Evolutionary conservation across 2,329 filamentous ascomycete genomes (phyloP).

Genomic region (Monilinia fructicola): DNA sequence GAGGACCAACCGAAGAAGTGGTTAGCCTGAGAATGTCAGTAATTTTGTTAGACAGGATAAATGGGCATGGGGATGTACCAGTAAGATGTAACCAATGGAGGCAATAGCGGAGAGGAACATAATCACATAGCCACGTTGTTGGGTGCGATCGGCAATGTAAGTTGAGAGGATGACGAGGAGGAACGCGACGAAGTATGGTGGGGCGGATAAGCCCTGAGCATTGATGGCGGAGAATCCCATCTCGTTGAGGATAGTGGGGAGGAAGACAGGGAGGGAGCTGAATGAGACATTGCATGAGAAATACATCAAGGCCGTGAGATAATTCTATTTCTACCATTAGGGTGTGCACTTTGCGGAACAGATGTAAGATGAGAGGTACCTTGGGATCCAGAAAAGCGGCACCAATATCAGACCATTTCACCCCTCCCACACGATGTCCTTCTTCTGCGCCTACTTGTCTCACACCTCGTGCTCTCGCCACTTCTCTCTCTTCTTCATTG

Average conservation of each 20-base stretch:
- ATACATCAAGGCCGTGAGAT: conserved; percentile 49
- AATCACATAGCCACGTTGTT: conserved; percentile 64
- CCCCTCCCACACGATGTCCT: conserved; percentile 48
- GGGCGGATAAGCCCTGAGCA: conserved; percentile 70
- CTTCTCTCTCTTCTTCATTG: conserved; percentile 46
- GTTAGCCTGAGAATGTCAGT: conserved; percentile 40
- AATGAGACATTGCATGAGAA: conserved; percentile 65
- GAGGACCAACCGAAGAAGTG: conserved; percentile 46
- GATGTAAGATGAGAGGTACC: conserved; percentile 26
- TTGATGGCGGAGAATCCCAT: conserved; percentile 68
- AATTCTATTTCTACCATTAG: conserved; percentile 28
- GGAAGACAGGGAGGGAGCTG: conserved; percentile 62
- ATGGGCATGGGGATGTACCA: conserved; percentile 44
- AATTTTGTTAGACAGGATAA: not conserved
- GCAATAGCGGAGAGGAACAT: conserved; percentile 56
- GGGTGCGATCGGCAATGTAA: conserved; percentile 63
- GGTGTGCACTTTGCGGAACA: not conserved
- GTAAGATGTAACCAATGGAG: conserved; percentile 62
- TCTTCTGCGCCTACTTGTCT: conserved; percentile 53
- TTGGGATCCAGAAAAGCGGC: conserved; percentile 49
- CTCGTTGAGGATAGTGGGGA: conserved; percentile 60
- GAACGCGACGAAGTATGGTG: conserved; percentile 68
- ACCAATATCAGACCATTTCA: conserved; percentile 50
- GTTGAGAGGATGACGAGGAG: conserved; percentile 60
- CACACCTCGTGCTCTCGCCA: conserved; percentile 55